Evolutionary conservation across 352 stramenopile species (phyloP), one percentile per base, ranked within the genome.

Genomic region (Phytophthora ohioensis): DNA sequence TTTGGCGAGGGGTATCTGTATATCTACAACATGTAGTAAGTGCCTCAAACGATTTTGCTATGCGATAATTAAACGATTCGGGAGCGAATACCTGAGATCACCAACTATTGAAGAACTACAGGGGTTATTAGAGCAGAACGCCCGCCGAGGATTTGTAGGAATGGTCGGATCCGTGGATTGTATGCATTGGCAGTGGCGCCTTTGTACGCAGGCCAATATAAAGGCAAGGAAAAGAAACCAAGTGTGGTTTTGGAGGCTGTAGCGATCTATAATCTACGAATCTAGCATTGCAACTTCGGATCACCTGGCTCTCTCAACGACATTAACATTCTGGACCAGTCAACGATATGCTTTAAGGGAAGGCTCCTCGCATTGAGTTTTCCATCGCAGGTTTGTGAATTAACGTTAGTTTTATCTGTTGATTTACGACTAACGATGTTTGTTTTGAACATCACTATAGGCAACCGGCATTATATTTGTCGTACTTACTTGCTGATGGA

Each of bases 261-360:
- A 3, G 66, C 66, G 0, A 48, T 64, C n/a, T 60, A 69, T 31
- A 51, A 59, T 15, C 17, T 63, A 4, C 51, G 58, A 5, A 65
- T 73, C 10, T 73, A 58, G 52, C 66, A 73, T 30, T 73, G 31
- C 32, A 59, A 69, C 35, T 73, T 73, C 51, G 66, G 58, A 2
- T 57, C 46, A 7, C 59, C 66, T 1, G 58, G 57, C 3, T 67
- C 58, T 1, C 36, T 69, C 4, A 64, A 69, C 38, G 58, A 73
- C 17, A 64, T 73, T 3, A 73, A 64, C 47, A 64, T 73, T 4
- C 30, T 73, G 7, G 57, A 69, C 2, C 52, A 64, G 27, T 69
- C 56, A 42, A 65, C 36, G 11, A 31, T 0, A 32, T 60, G 1
- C n/a, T 71, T 13, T 38, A 13, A 27, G 64, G 55, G 4, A 27